Base-by-base conservation (phyloP, 805 yeast genomes). In the Diddensiella caesifluorescens region DNA sequence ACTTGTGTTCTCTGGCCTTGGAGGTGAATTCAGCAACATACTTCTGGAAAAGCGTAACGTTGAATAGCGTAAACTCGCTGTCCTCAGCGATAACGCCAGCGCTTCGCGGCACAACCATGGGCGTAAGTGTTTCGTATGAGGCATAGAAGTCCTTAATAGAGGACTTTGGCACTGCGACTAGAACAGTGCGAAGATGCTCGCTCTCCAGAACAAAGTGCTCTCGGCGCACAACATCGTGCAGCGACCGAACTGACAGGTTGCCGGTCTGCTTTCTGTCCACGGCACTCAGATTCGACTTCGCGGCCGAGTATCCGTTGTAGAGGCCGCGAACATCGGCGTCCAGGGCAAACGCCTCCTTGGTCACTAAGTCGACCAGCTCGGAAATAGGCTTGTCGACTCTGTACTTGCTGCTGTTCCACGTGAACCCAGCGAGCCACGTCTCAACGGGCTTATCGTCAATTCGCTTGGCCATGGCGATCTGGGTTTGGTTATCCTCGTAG, bases 231-330 rank as follows among this genome's bases (percentile, higher is more conserved):
- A 90, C 74, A 56, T 86, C 92, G 60, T 90, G 97, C 47, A 92
- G 70, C 3, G 96, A 84, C 61, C 85, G 80, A 42, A 90, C 89
- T 3, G 95, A 81, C 51, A 92, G 72, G 61, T 92, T 96, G 45
- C 99, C 99, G 28, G 85, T 82, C 62, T 83, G 83, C 66, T 89
- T 89, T 57, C 97, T 78, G 63, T 90, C 95, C 6, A 95, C 90
- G 9, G 95, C 88, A 37, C 80, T 73, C 47, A 88, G 71, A 59
- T 80, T 84, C 33, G 94, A 77, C 65, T 81, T 85, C 37, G 97
- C 95, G 36, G 78, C 75, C 55, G 78, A 83, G 66, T 87, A 92
- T 52, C 69, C 73, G 48, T 82, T 76, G 59, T 74, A 82, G n/a
- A 83, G 69, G n/a, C 74, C 65, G 60, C 85, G 77, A 35, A 92